Evolutionary conservation across 1,139 yeast species (phyloP), one percentile per base, ranked within the genome.

Genomic region (Pichia terricola): DNA sequence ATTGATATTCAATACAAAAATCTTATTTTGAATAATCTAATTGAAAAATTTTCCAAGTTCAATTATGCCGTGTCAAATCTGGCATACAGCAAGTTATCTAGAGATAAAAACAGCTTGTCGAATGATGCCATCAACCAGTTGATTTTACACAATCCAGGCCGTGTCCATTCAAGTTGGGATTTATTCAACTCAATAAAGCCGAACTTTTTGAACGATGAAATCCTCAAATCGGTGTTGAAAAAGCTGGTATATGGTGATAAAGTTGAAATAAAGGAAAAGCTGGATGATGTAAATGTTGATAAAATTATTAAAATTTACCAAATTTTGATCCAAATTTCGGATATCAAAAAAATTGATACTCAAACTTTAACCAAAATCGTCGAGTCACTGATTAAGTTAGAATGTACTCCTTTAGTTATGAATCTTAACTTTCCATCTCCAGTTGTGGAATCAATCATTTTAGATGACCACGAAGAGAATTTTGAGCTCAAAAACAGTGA

Each of bases 121-220:
- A 30, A 27, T 5, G 40, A 37, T 16, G 40, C 59, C 2, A 41
- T 51, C 4, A 42, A 42, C 25, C 56, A 59, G 37, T 36, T 59
- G 3, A 50, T 62, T 11, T 50, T 51, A 42, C 48, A 55, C 37
- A 62, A 62, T 47, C 65, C 66, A 2, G 65, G 64, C 10, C 53
- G 66, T 45, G 63, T 60, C 16, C 46, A 44, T 32, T 51, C 62
- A 5, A 55, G 59, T 38, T 60, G 60, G 61, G 63, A 60, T 40
- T 35, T 59, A 10, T 61, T 50, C 39, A 40, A 55, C 6, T 38
- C 46, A 7, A 44, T 41, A 16, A 45, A 41, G 30, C 43, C 44
- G 11, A 36, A 39, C 4, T 33, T 35, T 16, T 39, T 44, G 10
- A 48, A 47, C 25, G 55, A 53, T 32, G 30, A 34, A 6, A 34